Evolutionary conservation across 1,284 basidiomycete genomes (phyloP).

Genomic region (Lignosus rhinocerotis): DNA sequence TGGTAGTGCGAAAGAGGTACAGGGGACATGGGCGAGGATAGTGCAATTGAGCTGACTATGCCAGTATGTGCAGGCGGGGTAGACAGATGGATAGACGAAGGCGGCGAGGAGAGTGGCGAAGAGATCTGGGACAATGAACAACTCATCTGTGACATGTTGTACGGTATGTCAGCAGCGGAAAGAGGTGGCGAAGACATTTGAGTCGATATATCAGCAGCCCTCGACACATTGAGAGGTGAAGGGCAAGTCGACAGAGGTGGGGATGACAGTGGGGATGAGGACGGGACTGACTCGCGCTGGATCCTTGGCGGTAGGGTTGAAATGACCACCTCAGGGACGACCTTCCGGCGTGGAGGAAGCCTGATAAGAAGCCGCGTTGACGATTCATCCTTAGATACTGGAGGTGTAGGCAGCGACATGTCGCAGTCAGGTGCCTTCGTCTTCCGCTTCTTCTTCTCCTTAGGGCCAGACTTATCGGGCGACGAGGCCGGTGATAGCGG

Average conservation of each 20-base stretch:
- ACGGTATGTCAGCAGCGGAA: background rate
- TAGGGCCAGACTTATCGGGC: constrained; percentile 6
- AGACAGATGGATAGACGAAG: background rate
- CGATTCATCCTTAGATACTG: constrained; percentile 11
- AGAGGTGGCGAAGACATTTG: constrained; percentile 8
- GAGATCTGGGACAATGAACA: constrained; percentile 13
- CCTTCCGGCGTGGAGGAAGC: constrained; percentile 18
- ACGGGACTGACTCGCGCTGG: background rate
- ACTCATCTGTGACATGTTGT: constrained; percentile 18
- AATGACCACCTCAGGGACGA: constrained; percentile 13
- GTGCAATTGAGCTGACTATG: constrained; percentile 5
- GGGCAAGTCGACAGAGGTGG: constrained; percentile 5
- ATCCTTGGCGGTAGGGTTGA: constrained; percentile 8
- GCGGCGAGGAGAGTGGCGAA: constrained; percentile 8
- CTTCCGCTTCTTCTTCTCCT: constrained; percentile 5
- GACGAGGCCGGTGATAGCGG: constrained; percentile 21
- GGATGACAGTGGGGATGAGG: constrained; percentile 13
- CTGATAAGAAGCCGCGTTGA: constrained; percentile 22
- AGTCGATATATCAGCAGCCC: background rate
- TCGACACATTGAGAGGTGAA: constrained; percentile 1
- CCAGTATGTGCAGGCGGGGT: constrained; percentile 3
- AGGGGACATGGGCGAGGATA: constrained; percentile 12
- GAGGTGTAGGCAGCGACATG: constrained; percentile 13
- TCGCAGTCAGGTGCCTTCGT: constrained; percentile 2
- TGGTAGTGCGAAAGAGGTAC: constrained; percentile 4